Evolutionary conservation across 306 rosid genomes (phyloP), one percentile per base, ranked within the genome.

Genomic region (Astragalus glycyphyllos): DNA sequence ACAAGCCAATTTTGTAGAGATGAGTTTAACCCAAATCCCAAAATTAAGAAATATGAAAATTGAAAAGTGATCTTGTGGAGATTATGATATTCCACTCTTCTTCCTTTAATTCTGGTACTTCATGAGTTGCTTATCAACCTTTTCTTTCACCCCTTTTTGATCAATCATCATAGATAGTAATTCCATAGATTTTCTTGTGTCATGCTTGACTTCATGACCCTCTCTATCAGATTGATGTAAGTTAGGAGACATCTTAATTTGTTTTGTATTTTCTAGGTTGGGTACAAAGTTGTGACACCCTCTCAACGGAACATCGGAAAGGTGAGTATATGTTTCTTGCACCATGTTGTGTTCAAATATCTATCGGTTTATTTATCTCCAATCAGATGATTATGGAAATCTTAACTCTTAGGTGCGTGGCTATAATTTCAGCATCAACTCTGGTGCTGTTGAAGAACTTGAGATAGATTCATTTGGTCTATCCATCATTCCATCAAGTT

Each of bases 391-490:
- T 64, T 44, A 26, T 46, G 76, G 66, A 69, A 48, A 59, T 65
- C 58, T 46, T 72, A 56, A 65, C 46, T 68, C 68, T 69, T 20
- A 94, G 98, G 96, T 94, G 40, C 90, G 95, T 3, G 98, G 96
- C 34, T 94, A 88, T 76, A 90, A 85, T 72, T 94, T 94, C 78
- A 90, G 88, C 83, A 83, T 94, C 49, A 86, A 87, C 67, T 89
- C 95, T 12, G 97, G 98, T 64, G 95, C 75, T 57, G 83, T 90
- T 61, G 95, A 94, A 77, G 88, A 91, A 64, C 89, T 94, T 15
- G 96, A 94, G 84, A 89, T 94, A 35, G 98, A 90, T 81, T 90
- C 98, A 57, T 94, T 90, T 76, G 98, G 97, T 31, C 81, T 88
- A 69, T 89, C 98, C 53, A 80, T 89, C 62, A 86, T 90, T 65